Evolutionary conservation across 2,329 filamentous ascomycete species (phyloP).

Genomic region (Hypoxylon sp.): DNA sequence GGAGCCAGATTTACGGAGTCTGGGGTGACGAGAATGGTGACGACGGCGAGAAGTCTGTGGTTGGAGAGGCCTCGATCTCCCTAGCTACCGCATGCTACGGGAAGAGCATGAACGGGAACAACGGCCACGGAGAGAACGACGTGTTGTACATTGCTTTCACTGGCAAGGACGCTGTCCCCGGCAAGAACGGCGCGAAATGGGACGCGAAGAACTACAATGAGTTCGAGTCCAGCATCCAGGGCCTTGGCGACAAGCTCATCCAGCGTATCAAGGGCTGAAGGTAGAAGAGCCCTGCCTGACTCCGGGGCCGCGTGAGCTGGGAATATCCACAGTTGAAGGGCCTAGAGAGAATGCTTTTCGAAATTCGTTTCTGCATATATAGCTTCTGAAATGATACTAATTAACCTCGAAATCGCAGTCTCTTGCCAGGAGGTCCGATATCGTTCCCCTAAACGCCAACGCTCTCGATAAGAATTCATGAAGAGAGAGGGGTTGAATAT

Average conservation of each 20-base stretch:
- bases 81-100: constrained; percentile 70
- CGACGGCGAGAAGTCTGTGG: constrained; percentile 59
- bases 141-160: constrained; percentile 73
- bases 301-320: background rate
- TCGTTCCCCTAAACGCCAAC: background rate
- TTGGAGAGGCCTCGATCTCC: constrained; percentile 69
- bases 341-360: background rate
- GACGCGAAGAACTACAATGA: constrained; percentile 59
- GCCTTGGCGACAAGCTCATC: constrained; percentile 66
- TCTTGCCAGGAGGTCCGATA: background rate
- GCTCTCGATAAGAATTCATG: background rate
- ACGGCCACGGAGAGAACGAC: constrained; percentile 68
- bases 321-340: background rate
- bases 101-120: constrained; percentile 64
- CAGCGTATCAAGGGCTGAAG: constrained; percentile 48
- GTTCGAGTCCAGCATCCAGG: constrained; percentile 66
- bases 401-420: background rate
- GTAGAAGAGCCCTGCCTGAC: background rate
- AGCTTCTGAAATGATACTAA: constrained; percentile 8
- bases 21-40: constrained; percentile 73
- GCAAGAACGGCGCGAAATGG: constrained; percentile 66
- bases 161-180: constrained; percentile 68
- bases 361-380: constrained; percentile 3
- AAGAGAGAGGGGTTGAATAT: background rate
- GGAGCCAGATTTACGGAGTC: constrained; percentile 65